Evolutionary conservation across 1,139 yeast species (phyloP).

Genomic region (Geotrichum reessii): DNA sequence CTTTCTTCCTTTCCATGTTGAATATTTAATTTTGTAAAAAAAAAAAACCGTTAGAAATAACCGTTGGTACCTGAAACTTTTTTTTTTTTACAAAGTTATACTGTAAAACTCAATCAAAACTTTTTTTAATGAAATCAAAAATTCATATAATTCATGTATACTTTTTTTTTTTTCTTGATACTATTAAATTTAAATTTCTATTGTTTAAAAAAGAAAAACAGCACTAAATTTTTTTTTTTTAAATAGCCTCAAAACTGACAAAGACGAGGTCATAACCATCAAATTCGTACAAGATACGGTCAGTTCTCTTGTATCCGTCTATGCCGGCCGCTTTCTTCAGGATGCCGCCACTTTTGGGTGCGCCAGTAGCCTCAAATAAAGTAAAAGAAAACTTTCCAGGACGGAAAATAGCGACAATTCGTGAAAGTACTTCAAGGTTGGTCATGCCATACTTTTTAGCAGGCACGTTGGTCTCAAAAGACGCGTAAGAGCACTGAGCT

Average conservation of each 20-base stretch:
- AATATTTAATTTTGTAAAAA: too few species aligned
- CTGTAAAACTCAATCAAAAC: too few species aligned
- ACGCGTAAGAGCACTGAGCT: slow-evolving; percentile 89
- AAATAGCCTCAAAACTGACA: slow-evolving; percentile 33
- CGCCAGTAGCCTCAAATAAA: slow-evolving; percentile 42
- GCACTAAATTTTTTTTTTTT: slow-evolving; percentile 1
- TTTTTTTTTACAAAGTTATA: too few species aligned
- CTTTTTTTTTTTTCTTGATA: not conserved
- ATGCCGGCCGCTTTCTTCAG: slow-evolving; percentile 21
- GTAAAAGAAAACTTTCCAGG: slow-evolving; percentile 79
- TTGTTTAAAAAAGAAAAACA: not conserved
- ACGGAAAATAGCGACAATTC: slow-evolving; percentile 58
- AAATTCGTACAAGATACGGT: slow-evolving; percentile 66
- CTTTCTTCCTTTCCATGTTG: too few species aligned
- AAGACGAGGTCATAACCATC: slow-evolving; percentile 47
- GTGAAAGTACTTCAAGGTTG: slow-evolving; percentile 47
- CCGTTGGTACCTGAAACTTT: too few species aligned
- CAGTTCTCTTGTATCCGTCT: slow-evolving; percentile 57
- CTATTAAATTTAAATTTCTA: not conserved
- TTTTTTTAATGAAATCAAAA: too few species aligned
- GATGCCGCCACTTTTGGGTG: not conserved
- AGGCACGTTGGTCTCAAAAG: slow-evolving; percentile 84
- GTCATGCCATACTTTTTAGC: slow-evolving; percentile 41
- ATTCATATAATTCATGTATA: too few species aligned
- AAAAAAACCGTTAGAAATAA: too few species aligned